These are phyloP conservation scores for Breviolum minutum DNA, from an alignment of 73 alveolate genomes.

Conservation along the genomic window DNA sequence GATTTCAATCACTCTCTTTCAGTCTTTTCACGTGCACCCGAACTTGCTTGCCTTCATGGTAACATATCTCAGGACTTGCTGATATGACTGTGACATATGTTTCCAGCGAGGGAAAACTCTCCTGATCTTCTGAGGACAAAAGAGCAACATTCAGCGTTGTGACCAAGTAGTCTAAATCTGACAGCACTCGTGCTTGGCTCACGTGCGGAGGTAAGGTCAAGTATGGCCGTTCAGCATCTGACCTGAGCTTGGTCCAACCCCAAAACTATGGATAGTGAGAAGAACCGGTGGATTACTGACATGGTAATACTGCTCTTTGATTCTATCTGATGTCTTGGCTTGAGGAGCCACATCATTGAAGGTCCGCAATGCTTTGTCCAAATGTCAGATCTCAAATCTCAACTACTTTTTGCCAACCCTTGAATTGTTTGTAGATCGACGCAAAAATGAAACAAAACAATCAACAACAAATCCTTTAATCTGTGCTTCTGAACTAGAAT, in stretches of 20 bases:
- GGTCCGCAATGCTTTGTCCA: no score
- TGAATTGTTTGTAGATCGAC: background rate
- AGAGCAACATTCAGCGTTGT: conserved; percentile 56
- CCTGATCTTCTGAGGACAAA: conserved; percentile 62
- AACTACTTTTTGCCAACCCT: background rate
- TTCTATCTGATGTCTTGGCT: no score
- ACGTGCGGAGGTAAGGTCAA: conserved; percentile 29
- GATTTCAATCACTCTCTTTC: no score
- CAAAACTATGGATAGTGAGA: no score
- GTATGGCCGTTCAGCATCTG: conserved; percentile 11
- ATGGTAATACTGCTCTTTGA: no score
- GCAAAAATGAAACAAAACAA: no score
- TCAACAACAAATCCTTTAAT: no score
- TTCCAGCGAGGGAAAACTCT: no score
- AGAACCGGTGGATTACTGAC: background rate
- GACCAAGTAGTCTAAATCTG: conserved; percentile 49
- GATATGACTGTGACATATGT: no score
- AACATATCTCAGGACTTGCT: no score
- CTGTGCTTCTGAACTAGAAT: background rate
- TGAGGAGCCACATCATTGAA: no score
- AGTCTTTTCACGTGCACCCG: background rate
- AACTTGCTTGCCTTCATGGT: no score
- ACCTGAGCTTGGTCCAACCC: background rate
- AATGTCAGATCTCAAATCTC: background rate
- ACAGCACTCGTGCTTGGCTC: conserved; percentile 55